These are phyloP conservation scores for Claviceps africana DNA, from an alignment of 2,329 filamentous ascomycete genomes.

Conservation along the genomic window DNA sequence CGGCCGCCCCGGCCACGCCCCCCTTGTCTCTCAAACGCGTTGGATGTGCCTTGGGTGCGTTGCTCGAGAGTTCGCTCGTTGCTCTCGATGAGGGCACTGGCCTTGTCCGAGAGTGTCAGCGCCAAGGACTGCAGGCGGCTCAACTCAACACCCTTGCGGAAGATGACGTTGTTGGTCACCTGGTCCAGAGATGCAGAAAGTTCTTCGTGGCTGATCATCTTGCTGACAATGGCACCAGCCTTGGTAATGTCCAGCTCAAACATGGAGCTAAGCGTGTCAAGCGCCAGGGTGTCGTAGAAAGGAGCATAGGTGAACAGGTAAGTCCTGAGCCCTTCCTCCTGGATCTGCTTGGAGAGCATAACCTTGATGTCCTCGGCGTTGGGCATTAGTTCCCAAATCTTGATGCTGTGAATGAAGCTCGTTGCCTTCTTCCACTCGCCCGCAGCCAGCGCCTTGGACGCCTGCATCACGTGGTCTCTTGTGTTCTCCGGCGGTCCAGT, in stretches of 20 bases:
- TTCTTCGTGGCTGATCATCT: slow-evolving; percentile 99
- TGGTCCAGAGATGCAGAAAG: slow-evolving; percentile 92
- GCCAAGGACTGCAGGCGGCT: slow-evolving; percentile 91
- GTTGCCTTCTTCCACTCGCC: slow-evolving; percentile 98
- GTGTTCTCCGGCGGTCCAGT: slow-evolving; percentile 98
- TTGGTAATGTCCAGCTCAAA: slow-evolving; percentile 88
- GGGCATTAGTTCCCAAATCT: slow-evolving; percentile 98
- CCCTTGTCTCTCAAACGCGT: slow-evolving; percentile 88
- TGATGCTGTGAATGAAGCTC: slow-evolving; percentile 89
- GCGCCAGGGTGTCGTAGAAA: slow-evolving; percentile 92
- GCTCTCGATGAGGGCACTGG: slow-evolving; percentile 84
- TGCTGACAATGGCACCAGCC: slow-evolving; percentile 88
- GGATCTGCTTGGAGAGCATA: slow-evolving; percentile 96
- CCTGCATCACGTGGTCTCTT: slow-evolving; percentile 97
- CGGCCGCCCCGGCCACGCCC: slow-evolving; percentile 57
- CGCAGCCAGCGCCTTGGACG: slow-evolving; percentile 87
- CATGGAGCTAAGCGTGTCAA: slow-evolving; percentile 77
- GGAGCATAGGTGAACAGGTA: slow-evolving; percentile 99
- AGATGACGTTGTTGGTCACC: slow-evolving; percentile 93
- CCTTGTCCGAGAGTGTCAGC: slow-evolving; percentile 89
- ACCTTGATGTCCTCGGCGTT: slow-evolving; percentile 85
- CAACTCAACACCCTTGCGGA: slow-evolving; percentile 98
- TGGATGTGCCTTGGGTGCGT: slow-evolving; percentile 86
- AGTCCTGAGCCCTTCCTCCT: slow-evolving; percentile 93
- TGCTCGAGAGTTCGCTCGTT: slow-evolving; percentile 97